Evolutionary conservation across 2,329 filamentous ascomycete genomes (phyloP), one percentile per base, ranked within the genome.

Genomic region (Thielaviopsis musarum): DNA sequence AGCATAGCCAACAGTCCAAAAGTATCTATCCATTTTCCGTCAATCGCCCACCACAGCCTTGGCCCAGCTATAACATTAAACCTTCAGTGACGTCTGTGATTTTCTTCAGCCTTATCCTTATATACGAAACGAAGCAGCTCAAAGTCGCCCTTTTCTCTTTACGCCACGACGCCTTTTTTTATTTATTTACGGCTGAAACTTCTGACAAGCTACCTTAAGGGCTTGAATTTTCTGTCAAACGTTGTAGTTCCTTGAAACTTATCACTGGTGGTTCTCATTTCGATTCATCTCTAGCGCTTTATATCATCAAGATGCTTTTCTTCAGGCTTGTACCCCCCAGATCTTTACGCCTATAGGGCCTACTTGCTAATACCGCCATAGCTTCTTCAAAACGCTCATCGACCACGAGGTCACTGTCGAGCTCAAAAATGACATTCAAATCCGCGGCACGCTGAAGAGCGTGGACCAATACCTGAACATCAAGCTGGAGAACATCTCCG

Each of bases 391-490:
- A 74, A 97, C 91, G 58, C 87, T 97, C 68, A 94, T 96, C 71
- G 93, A 96, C 77, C 87, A 93, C 66, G 85, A 94, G 77, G 91
- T 98, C 69, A 97, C 91, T 54, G 90, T 98, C 70, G 93, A 98
- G 77, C 87, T 98, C 71, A 98, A 98, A 76, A 98, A 98, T 72
- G 93, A 98, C 74, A 95, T 98, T 66, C 90, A 91, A 70, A 94
- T 98, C 71, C 88, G 88, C 67, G 93, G 93, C 65, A 94, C 85
- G 41, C 79, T 98, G 65, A 98, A 97, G 78, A 94, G 88, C 69
- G 91, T 98, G 65, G 93, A 98, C 71, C 93, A 97, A 76, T 98
- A 95, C 74, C 82, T 98, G 69, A 98, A 98, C 75, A 96, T 98
- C 75, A 97, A 97, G 77, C 82, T 98, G 56, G 93, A 98, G 69